Conservation (phyloP, 2,329 filamentous ascomycete genomes). For the Coniella lustricola region DNA sequence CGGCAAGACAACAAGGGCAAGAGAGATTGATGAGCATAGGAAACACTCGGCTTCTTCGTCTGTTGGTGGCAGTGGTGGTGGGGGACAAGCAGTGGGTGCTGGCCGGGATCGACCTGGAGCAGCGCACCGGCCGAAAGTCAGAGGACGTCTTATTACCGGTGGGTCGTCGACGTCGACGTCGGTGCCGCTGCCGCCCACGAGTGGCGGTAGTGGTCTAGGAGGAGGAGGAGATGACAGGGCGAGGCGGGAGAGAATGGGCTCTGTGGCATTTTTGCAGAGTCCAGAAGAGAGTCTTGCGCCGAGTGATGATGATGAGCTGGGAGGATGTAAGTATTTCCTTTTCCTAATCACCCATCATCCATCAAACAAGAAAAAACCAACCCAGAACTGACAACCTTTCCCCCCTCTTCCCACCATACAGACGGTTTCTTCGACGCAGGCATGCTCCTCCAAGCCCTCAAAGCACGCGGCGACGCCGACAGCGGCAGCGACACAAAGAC, state of each 20-base stretch:
- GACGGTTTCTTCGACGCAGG: slow-evolving; percentile 97
- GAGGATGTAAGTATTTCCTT: slow-evolving; percentile 70
- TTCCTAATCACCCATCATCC: slow-evolving; percentile 11
- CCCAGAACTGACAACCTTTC: too few species aligned
- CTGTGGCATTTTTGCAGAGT: slow-evolving; percentile 42
- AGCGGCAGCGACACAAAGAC: slow-evolving; percentile 41
- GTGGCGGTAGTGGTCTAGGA: neutral
- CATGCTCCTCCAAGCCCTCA: slow-evolving; percentile 84
- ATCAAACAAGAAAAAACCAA: too few species aligned
- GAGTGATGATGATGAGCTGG: slow-evolving; percentile 83
- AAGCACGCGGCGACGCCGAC: slow-evolving; percentile 57
- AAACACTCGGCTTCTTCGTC: too few species aligned
- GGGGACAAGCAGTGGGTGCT: too few species aligned
- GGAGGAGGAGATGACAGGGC: neutral
- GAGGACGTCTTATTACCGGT: slow-evolving; percentile 65
- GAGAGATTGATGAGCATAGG: slow-evolving; percentile 41
- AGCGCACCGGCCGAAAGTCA: slow-evolving; percentile 53
- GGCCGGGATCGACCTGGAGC: slow-evolving; percentile 18
- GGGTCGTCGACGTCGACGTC: neutral
- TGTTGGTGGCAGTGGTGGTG: too few species aligned
- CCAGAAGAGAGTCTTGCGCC: slow-evolving; percentile 64
- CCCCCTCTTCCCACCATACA: slow-evolving; percentile 29
- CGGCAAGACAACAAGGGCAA: slow-evolving; percentile 32
- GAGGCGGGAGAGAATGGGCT: slow-evolving; percentile 26
- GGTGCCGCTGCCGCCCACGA: slow-evolving; percentile 21